These are phyloP conservation scores for Protomyces inundatus DNA, from an alignment of 1,139 yeast species.

Conservation along the genomic window DNA sequence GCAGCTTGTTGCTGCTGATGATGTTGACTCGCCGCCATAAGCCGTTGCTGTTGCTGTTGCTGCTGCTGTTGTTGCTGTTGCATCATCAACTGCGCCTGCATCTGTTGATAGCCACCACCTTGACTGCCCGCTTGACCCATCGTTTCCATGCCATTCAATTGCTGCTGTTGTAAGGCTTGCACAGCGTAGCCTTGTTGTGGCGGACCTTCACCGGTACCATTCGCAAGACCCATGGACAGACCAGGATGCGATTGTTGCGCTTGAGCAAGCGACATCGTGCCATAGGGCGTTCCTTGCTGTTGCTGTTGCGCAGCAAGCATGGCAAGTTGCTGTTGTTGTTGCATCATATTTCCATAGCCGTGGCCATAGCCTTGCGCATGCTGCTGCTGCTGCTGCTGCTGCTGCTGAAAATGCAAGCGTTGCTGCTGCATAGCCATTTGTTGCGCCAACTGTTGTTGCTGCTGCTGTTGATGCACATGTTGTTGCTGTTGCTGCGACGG, in stretches of 20 bases:
- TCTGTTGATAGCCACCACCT: background rate
- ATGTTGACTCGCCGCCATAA: background rate
- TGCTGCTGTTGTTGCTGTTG: slow-evolving; percentile 1
- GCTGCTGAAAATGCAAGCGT: background rate
- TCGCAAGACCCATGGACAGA: too few species aligned
- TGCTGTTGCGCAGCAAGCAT: background rate
- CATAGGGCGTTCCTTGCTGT: background rate
- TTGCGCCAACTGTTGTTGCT: slow-evolving; percentile 25
- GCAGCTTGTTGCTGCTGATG: slow-evolving; percentile 7
- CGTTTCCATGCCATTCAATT: background rate
- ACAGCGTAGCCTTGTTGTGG: too few species aligned
- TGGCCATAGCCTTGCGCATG: background rate
- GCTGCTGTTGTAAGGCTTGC: background rate
- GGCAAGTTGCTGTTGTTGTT: background rate
- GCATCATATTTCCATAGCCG: background rate
- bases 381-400: background rate
- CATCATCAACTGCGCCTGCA: slow-evolving; percentile 3
- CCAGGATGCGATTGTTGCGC: too few species aligned
- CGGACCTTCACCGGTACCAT: too few species aligned
- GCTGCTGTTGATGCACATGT: slow-evolving; percentile 27
- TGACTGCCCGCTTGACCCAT: background rate
- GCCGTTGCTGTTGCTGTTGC: slow-evolving; percentile 14
- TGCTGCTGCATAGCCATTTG: slow-evolving; percentile 24
- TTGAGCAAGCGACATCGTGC: too few species aligned
- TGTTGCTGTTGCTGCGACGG: slow-evolving; percentile 6